A percentile compares a stretch with the other conserved stretches of the same genome.
Evolutionary conservation across 2,329 filamentous ascomycete species (phyloP).

Genomic region (Stachybotrys chartarum): DNA sequence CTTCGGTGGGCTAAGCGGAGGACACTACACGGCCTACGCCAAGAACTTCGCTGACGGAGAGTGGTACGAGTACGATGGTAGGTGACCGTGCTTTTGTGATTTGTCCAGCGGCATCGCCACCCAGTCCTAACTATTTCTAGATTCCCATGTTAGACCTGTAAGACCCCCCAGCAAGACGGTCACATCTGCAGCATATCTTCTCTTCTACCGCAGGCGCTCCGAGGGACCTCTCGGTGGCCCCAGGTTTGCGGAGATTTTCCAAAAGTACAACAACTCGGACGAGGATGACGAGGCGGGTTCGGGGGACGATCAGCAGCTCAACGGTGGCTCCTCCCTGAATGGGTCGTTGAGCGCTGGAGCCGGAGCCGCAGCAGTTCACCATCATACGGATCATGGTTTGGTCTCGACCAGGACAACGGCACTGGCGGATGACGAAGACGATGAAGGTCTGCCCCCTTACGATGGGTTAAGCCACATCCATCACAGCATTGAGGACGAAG

Average conservation of each 20-base stretch:
- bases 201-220: slow-evolving; percentile 91
- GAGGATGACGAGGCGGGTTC: slow-evolving; percentile 37
- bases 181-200: slow-evolving; percentile 74
- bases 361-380: slow-evolving; percentile 71
- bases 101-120: not conserved
- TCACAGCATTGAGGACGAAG: slow-evolving; percentile 43
- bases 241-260: slow-evolving; percentile 63
- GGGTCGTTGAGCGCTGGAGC: slow-evolving; percentile 84
- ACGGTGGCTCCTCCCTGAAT: slow-evolving; percentile 74
- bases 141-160: slow-evolving; percentile 62
- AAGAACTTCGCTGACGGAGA: slow-evolving; percentile 83
- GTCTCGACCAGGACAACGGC: slow-evolving; percentile 28
- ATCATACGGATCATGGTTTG: slow-evolving; percentile 50
- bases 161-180: slow-evolving; percentile 57
- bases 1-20: slow-evolving; percentile 85
- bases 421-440: slow-evolving; percentile 17
- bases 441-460: slow-evolving; percentile 26
- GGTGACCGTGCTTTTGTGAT: slow-evolving; percentile 20
- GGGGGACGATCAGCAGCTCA: slow-evolving; percentile 86
- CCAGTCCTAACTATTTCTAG: slow-evolving; percentile 34
- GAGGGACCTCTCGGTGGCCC: slow-evolving; percentile 70
- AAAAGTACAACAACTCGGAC: slow-evolving; percentile 48
- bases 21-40: slow-evolving; percentile 92
- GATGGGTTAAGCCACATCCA: slow-evolving; percentile 22
- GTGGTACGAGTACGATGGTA: slow-evolving; percentile 98